A percentile compares a stretch with the other conserved stretches of the same genome.
phyloP scores from a whole-genome alignment of 768 basidiomycete genomes.

The Mycena galopus region DNA sequence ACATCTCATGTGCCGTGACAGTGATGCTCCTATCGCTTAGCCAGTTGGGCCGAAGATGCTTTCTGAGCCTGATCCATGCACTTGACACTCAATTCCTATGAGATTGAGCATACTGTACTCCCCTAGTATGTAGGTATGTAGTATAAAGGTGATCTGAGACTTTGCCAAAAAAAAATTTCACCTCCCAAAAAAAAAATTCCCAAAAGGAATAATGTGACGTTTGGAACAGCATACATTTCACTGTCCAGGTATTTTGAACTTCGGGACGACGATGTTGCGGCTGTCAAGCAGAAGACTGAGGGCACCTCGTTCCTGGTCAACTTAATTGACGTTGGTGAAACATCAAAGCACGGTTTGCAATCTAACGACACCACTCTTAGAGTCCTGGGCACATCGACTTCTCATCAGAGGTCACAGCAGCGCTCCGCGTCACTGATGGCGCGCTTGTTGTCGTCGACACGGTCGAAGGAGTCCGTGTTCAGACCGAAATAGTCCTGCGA shows the following conservation, averaged over 20 bases:
- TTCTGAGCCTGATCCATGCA: too few relatives aligned
- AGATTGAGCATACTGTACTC: too few relatives aligned
- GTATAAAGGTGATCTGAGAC: too few relatives aligned
- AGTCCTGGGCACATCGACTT: conserved; percentile 99
- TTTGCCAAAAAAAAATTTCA: too few relatives aligned
- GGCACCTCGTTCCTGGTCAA: conserved; percentile 99
- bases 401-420: conserved; percentile 99
- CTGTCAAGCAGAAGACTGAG: conserved; percentile 93
- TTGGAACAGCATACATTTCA: too few relatives aligned
- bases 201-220: too few relatives aligned
- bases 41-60: too few relatives aligned
- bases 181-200: too few relatives aligned
- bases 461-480: conserved; percentile 99
- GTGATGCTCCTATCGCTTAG: too few relatives aligned
- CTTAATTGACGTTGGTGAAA: conserved; percentile 82
- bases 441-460: conserved; percentile 99
- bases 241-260: conserved; percentile 93
- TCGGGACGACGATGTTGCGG: conserved; percentile 83
- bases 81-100: too few relatives aligned
- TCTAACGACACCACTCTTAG: neutral
- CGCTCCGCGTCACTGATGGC: conserved; percentile 99
- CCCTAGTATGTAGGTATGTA: too few relatives aligned
- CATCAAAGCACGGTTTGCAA: neutral
- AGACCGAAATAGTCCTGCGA: conserved; percentile 98
- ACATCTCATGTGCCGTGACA: too few relatives aligned